Evolutionary conservation across 2,329 filamentous ascomycete species (phyloP), one percentile per base, ranked within the genome.

Genomic region (Cordyceps pruinosa): DNA sequence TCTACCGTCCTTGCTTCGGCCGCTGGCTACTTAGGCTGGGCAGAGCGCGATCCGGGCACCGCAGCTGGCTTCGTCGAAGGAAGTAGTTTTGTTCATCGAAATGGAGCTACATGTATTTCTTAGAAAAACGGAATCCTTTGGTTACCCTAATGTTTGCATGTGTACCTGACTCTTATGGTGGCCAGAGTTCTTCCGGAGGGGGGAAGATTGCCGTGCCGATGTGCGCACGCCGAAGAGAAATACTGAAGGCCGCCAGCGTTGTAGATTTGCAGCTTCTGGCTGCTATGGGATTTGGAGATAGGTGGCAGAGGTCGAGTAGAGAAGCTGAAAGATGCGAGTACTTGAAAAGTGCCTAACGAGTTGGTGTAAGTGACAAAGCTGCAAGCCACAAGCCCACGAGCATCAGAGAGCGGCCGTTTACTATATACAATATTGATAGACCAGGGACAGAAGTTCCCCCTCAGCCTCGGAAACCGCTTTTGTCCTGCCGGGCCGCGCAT

Each of bases 171-270:
- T 56, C 28, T 45, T 57, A 60, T 12, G 59, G 59, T 2, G 59
- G 59, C 59, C 59, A 60, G 47, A 59, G 47, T 37, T 60, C 59
- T 52, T 60, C 59, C 28, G 32, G 35, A 34, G 57, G 52, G 45
- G 55, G 46, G 44, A 60, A 59, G 28, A 49, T 28, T 34, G 52
- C 42, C 21, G 52, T 46, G 48, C 47, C 48, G n/a, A 45, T 35
- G 23, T 56, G 52, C 45, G 42, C 23, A 54, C 35, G 52, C 35
- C 47, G 46, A 23, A 37, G 30, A n/a, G 32, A 53, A 2, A 42
- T 23, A 5, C 12, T 54, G 17, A 19, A 28, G 23, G 28, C 34
- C 47, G 59, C 59, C 59, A 60, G 59, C 25, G 57, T 60, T 60
- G 30, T 49, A 37, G 37, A 41, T 25, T 46, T 37, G 49, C 49